Percentiles rank a stretch among this genome's conserved stretches.
Conservation (phyloP, 805 yeast species). For the Spathaspora gorwiae region DNA sequence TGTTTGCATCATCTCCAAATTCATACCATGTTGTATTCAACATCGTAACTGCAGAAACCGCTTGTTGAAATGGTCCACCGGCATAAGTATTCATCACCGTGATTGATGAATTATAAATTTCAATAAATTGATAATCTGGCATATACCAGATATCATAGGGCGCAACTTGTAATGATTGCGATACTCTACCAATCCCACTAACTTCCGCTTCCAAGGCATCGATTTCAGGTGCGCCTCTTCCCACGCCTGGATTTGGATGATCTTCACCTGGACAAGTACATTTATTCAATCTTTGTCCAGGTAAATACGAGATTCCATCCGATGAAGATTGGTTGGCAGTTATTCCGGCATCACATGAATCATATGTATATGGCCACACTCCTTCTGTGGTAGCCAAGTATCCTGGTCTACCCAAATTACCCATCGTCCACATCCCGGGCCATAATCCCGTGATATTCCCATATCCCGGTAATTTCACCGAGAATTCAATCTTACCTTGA, state of each 20-base stretch:
- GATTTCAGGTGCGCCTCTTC: constrained; percentile 95
- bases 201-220: constrained; percentile 85
- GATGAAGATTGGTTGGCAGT: constrained; percentile 88
- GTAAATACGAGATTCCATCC: constrained; percentile 83
- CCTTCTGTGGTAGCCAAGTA: constrained; percentile 85
- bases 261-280: constrained; percentile 82
- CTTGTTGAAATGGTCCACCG: constrained; percentile 93
- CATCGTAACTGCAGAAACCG: constrained; percentile 74
- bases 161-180: constrained; percentile 90
- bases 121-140: constrained; percentile 79
- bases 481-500: constrained; percentile 73
- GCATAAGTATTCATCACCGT: constrained; percentile 83
- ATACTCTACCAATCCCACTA: constrained; percentile 66
- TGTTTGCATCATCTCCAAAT: constrained; percentile 44
- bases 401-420: constrained; percentile 91
- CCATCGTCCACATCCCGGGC: constrained; percentile 97
- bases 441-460: constrained; percentile 81
- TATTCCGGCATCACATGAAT: constrained; percentile 87
- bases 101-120: constrained; percentile 59
- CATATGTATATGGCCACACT: constrained; percentile 91
- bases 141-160: constrained; percentile 92
- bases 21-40: constrained; percentile 81
- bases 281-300: constrained; percentile 72
- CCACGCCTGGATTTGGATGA: constrained; percentile 83
- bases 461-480: constrained; percentile 73